Percentiles rank a stretch among this genome's conserved stretches.
Evolutionary conservation across 169 alveolate species (phyloP).

Genomic region (Fabrea salina): DNA sequence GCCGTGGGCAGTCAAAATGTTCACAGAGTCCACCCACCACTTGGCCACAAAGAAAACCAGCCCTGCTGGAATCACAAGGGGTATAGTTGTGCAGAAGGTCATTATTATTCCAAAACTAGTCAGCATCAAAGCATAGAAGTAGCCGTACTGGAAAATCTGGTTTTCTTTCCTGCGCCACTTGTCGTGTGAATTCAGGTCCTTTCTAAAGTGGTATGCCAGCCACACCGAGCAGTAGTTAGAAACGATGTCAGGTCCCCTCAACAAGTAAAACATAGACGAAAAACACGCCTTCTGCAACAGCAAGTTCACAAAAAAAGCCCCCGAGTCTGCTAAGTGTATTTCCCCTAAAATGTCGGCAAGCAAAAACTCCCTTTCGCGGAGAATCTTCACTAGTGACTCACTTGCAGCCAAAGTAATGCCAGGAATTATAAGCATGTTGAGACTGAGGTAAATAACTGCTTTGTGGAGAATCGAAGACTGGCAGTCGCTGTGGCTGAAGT

Average conservation of each 20-base stretch:
- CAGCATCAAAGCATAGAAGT: slow-evolving; percentile 53
- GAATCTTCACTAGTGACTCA: slow-evolving; percentile 30
- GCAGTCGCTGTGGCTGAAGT: slow-evolving; percentile 39
- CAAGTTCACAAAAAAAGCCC: slow-evolving; percentile 55
- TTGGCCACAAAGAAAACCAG: slow-evolving; percentile 40
- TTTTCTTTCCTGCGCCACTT: slow-evolving; percentile 51
- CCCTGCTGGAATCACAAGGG: slow-evolving; percentile 53
- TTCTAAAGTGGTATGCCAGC: slow-evolving; percentile 46
- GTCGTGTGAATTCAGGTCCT: slow-evolving; percentile 45
- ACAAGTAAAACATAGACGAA: slow-evolving; percentile 36
- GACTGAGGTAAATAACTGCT: slow-evolving; percentile 43
- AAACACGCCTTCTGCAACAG: slow-evolving; percentile 45
- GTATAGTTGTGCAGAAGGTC: slow-evolving; percentile 55
- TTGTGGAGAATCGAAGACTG: slow-evolving; percentile 50
- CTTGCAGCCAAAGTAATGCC: slow-evolving; percentile 47
- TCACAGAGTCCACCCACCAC: slow-evolving; percentile 48
- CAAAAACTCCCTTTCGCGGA: slow-evolving; percentile 27
- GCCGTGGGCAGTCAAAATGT: slow-evolving; percentile 45
- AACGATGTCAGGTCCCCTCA: slow-evolving; percentile 47
- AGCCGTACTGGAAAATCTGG: slow-evolving; percentile 55
- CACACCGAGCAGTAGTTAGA: slow-evolving; percentile 43
- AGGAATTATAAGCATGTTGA: slow-evolving; percentile 63
- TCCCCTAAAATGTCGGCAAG: slow-evolving; percentile 41
- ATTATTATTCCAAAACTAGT: slow-evolving; percentile 47
- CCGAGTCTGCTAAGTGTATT: slow-evolving; percentile 51